Percentiles rank a stretch among this genome's conserved stretches.
Evolutionary conservation across 129 eudicot genomes (phyloP).

Genomic region (carrot (Daucus carota)): DNA sequence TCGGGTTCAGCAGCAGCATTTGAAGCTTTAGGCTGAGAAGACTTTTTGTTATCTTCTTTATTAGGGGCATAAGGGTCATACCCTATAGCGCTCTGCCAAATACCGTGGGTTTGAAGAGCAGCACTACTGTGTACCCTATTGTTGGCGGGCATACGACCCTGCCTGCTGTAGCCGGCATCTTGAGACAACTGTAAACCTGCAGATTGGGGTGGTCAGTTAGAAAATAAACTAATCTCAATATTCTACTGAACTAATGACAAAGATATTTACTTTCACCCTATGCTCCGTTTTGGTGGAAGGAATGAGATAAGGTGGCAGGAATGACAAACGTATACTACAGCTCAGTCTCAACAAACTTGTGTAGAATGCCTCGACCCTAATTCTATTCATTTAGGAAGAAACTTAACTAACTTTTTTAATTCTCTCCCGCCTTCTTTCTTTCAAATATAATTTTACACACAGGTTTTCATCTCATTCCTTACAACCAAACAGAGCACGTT

Average conservation of each 20-base stretch:
- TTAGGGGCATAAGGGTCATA: conserved; percentile 95
- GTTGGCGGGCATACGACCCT: conserved; percentile 99
- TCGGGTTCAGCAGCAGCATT: conserved; percentile 43
- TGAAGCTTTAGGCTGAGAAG: conserved; percentile 34
- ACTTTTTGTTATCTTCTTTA: conserved; percentile 61
- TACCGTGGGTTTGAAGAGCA: conserved; percentile 89
- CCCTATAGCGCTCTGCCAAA: conserved; percentile 93
- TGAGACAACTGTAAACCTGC: conserved; percentile 27
- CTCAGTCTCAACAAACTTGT: no score
- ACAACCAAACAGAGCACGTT: no score
- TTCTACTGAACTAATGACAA: neutral
- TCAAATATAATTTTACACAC: no score
- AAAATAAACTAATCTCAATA: no score
- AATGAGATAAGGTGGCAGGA: no score
- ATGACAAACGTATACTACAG: no score
- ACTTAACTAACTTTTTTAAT: no score
- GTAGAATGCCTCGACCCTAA: no score
- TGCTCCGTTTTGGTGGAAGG: neutral
- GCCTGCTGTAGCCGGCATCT: conserved; percentile 98
- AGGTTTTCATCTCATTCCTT: no score
- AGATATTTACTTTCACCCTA: neutral
- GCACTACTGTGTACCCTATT: conserved; percentile 96
- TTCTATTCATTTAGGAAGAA: no score
- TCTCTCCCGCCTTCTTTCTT: no score
- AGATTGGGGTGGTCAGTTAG: neutral